A percentile compares a stretch with the other conserved stretches of the same genome.
Conservation (phyloP, 2,329 filamentous ascomycete genomes). For the Madurella mycetomatis region DNA sequence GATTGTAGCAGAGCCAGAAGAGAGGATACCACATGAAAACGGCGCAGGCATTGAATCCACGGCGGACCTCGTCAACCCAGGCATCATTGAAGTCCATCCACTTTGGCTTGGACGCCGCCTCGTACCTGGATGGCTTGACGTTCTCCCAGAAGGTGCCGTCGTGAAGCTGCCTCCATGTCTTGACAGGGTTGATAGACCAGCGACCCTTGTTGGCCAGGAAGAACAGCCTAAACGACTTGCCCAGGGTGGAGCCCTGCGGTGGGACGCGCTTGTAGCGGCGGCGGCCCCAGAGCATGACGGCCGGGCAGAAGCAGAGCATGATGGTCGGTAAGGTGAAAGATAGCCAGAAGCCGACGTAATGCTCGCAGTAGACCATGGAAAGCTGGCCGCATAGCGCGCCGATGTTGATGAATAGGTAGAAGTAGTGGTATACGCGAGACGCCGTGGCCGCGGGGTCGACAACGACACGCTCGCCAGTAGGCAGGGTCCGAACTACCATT, state of each 20-base stretch:
- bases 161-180: slow-evolving; percentile 55
- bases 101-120: slow-evolving; percentile 35
- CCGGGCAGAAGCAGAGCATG: slow-evolving; percentile 59
- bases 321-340: slow-evolving; percentile 64
- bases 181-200: slow-evolving; percentile 62
- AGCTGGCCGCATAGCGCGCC: slow-evolving; percentile 62
- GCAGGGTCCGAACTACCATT: slow-evolving; percentile 48
- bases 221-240: slow-evolving; percentile 59
- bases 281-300: slow-evolving; percentile 57
- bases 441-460: slow-evolving; percentile 61
- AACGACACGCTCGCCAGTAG: slow-evolving; percentile 58
- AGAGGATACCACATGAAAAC: slow-evolving; percentile 68
- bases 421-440: slow-evolving; percentile 62
- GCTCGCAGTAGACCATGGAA: slow-evolving; percentile 67
- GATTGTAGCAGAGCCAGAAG: slow-evolving; percentile 51
- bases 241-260: slow-evolving; percentile 63
- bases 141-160: slow-evolving; percentile 59
- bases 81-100: slow-evolving; percentile 79
- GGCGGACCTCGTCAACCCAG: slow-evolving; percentile 70
- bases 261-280: slow-evolving; percentile 54
- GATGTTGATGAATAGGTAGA: slow-evolving; percentile 69
- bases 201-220: slow-evolving; percentile 61
- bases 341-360: slow-evolving; percentile 72
- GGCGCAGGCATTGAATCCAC: slow-evolving; percentile 62
- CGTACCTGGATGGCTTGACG: slow-evolving; percentile 64